These are phyloP conservation scores for Astragalus glycyphyllos DNA, from an alignment of 306 rosid genomes.

Conservation along the genomic window DNA sequence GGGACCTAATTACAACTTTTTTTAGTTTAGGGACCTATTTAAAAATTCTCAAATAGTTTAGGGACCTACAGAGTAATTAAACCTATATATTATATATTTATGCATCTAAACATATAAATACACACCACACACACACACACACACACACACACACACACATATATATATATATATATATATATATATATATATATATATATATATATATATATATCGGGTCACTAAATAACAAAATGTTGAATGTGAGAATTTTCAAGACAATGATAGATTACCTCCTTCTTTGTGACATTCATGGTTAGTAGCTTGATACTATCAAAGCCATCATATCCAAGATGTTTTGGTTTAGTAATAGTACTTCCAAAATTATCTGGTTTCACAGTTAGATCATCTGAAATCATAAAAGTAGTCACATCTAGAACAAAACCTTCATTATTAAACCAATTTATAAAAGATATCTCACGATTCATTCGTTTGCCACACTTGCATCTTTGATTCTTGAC, in stretches of 20 bases:
- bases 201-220: no score
- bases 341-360: background rate
- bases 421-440: background rate
- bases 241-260: background rate
- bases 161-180: no score
- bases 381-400: slow-evolving; percentile 26
- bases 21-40: no score
- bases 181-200: no score
- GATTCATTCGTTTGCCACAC: background rate
- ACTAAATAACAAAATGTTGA: background rate
- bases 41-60: no score
- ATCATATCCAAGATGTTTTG: background rate
- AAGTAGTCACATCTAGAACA: background rate
- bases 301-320: background rate
- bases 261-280: slow-evolving; percentile 20
- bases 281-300: slow-evolving; percentile 10
- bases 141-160: no score
- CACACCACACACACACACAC: no score
- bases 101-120: no score
- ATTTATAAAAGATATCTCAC: background rate
- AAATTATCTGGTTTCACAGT: background rate
- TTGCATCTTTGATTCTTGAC: background rate
- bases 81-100: no score
- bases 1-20: no score
- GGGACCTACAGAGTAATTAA: no score